A percentile compares a stretch with the other conserved stretches of the same genome.
These are phyloP conservation scores for Fragaria iinumae DNA, from an alignment of 306 rosid genomes.

Conservation along the genomic window DNA sequence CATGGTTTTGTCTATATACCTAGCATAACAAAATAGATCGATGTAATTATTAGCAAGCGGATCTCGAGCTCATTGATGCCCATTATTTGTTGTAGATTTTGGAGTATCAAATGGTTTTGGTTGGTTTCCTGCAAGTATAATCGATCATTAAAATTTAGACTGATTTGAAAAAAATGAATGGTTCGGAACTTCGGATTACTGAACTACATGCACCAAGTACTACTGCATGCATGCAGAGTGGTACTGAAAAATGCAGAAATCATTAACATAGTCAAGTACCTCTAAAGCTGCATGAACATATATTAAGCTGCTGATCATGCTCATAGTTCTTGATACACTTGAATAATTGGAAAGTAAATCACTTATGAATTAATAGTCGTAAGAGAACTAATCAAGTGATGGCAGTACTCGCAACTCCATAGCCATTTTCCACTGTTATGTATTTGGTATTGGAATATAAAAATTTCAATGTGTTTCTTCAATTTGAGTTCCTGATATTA, in stretches of 20 bases:
- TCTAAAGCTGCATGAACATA: neutral
- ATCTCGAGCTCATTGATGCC: no score
- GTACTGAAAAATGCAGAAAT: neutral
- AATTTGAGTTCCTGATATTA: neutral
- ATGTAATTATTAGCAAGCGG: no score
- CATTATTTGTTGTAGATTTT: no score
- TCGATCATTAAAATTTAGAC: neutral
- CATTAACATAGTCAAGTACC: no score
- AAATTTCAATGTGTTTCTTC: neutral
- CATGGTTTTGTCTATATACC: neutral
- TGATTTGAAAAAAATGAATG: neutral
- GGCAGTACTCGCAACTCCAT: neutral
- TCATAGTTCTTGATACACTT: no score
- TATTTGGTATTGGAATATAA: neutral
- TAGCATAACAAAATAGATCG: neutral
- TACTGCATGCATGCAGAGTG: neutral
- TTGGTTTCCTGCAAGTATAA: neutral
- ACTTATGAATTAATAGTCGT: neutral
- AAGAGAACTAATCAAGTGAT: neutral
- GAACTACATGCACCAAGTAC: neutral
- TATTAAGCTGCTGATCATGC: no score
- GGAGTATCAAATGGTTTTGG: no score
- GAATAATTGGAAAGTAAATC: no score
- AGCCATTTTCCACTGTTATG: neutral
- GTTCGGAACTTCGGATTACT: neutral